phyloP scores from a whole-genome alignment of 2,329 filamentous ascomycete genomes.

The Cladosporium cucumerinum region DNA sequence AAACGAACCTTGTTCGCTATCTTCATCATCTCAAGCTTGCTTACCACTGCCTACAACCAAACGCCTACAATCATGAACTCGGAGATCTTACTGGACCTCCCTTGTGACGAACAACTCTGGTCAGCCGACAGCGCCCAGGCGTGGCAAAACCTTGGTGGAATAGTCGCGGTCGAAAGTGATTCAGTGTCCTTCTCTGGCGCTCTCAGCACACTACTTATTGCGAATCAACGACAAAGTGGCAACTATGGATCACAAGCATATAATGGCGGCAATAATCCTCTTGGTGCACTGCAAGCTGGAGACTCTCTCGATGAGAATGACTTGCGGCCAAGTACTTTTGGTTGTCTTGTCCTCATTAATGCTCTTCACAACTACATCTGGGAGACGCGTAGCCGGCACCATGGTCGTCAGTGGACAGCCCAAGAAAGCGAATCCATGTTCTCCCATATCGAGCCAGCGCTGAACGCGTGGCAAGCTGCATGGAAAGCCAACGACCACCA shows the following conservation, averaged over 20 bases:
- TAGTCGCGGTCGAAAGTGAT: constrained; percentile 65
- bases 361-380: constrained; percentile 97
- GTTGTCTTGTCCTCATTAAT: constrained; percentile 86
- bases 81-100: constrained; percentile 82
- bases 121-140: constrained; percentile 75
- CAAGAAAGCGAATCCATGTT: constrained; percentile 96
- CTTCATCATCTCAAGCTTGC: constrained; percentile 84
- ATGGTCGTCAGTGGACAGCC: constrained; percentile 82
- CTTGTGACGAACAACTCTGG: constrained; percentile 91
- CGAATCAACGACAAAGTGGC: constrained; percentile 58
- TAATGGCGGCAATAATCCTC: constrained; percentile 20
- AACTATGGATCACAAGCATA: constrained; percentile 25
- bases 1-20: constrained; percentile 90
- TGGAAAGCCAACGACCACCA: constrained; percentile 87
- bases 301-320: constrained; percentile 49
- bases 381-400: constrained; percentile 89
- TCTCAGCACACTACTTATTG: constrained; percentile 73
- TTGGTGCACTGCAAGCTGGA: constrained; percentile 23
- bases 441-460: constrained; percentile 85
- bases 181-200: constrained; percentile 77
- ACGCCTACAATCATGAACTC: constrained; percentile 89
- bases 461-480: constrained; percentile 90
- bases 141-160: constrained; percentile 75
- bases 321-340: constrained; percentile 82
- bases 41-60: constrained; percentile 92